Evolutionary conservation across 2,329 filamentous ascomycete genomes (phyloP).

Genomic region (Paraphoma chrysanthemicola): DNA sequence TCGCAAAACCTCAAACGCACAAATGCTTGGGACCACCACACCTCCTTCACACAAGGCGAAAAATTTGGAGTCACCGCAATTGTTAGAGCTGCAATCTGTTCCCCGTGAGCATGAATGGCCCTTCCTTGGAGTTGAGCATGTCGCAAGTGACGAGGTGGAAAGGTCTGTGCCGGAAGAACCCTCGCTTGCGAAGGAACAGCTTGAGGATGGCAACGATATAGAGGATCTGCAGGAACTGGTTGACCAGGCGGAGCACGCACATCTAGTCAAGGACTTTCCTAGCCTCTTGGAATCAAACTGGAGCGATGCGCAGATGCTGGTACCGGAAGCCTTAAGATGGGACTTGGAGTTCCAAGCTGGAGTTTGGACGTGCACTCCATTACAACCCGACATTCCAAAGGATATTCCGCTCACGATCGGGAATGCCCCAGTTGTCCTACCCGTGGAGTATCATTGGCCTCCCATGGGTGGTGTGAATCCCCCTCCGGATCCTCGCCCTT

Average conservation of each 20-base stretch:
- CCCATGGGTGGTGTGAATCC: slow-evolving; percentile 20
- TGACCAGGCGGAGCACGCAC: no score
- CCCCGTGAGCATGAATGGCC: no score
- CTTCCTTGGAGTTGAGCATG: no score
- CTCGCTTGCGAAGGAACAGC: no score
- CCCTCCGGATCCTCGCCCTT: slow-evolving; percentile 21
- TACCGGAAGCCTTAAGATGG: slow-evolving; percentile 5
- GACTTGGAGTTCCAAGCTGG: slow-evolving; percentile 14
- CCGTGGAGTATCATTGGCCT: slow-evolving; percentile 25
- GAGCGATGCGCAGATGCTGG: no score
- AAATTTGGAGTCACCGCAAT: slow-evolving; percentile 58
- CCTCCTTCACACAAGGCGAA: slow-evolving; percentile 60
- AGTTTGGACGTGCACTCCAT: slow-evolving; percentile 23
- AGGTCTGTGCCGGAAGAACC: no score
- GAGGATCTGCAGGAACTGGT: not conserved
- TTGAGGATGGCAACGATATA: no score
- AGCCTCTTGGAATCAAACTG: not conserved
- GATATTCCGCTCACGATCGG: slow-evolving; percentile 20
- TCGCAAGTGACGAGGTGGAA: no score
- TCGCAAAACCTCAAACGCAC: slow-evolving; percentile 72
- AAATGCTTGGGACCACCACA: slow-evolving; percentile 62
- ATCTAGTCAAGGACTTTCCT: no score
- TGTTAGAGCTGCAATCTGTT: no score
- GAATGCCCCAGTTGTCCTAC: slow-evolving; percentile 18
- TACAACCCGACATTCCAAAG: slow-evolving; percentile 8